These are phyloP conservation scores for Aspergillus biplanus DNA, from an alignment of 495 filamentous ascomycete genomes.

Conservation along the genomic window DNA sequence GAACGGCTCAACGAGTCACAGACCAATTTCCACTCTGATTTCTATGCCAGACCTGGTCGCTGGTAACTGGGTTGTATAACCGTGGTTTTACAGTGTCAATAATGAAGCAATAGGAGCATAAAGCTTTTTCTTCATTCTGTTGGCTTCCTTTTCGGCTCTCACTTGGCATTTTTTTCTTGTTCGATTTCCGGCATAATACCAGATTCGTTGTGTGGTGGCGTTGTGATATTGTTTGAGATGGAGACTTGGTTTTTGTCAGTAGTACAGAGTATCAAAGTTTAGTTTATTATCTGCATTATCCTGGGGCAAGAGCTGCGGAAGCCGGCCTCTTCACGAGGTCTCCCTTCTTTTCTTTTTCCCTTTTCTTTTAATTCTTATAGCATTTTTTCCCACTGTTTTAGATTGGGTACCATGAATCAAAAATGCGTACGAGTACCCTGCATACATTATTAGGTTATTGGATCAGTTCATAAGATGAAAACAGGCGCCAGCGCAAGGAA, in stretches of 20 bases:
- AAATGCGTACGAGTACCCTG: slow-evolving; percentile 13
- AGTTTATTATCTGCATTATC: slow-evolving; percentile 12
- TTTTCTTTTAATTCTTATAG: neutral
- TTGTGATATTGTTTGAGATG: slow-evolving; percentile 4
- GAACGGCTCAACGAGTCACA: slow-evolving; percentile 12
- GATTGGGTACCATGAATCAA: slow-evolving; percentile 27
- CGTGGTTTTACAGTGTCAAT: neutral
- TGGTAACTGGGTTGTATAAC: neutral
- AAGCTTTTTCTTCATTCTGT: neutral
- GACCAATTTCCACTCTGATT: slow-evolving; percentile 6
- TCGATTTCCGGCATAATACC: neutral
- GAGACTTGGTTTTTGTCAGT: slow-evolving; percentile 3
- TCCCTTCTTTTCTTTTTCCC: slow-evolving; percentile 10
- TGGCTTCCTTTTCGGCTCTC: neutral
- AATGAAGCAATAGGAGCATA: neutral
- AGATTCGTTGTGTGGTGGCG: slow-evolving; percentile 1
- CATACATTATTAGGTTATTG: slow-evolving; percentile 25
- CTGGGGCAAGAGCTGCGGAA: slow-evolving; percentile 14
- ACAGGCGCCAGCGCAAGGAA: slow-evolving; percentile 14
- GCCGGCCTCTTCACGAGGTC: slow-evolving; percentile 1
- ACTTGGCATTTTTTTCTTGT: neutral
- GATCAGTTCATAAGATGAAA: slow-evolving; percentile 8
- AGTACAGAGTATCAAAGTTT: slow-evolving; percentile 15
- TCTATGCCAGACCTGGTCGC: neutral
- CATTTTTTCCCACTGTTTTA: slow-evolving; percentile 12